Evolutionary conservation across 176 grass and related monocot species (phyloP), one percentile per base, ranked within the genome.

Genomic region (Dendrocalamus sinicus): DNA sequence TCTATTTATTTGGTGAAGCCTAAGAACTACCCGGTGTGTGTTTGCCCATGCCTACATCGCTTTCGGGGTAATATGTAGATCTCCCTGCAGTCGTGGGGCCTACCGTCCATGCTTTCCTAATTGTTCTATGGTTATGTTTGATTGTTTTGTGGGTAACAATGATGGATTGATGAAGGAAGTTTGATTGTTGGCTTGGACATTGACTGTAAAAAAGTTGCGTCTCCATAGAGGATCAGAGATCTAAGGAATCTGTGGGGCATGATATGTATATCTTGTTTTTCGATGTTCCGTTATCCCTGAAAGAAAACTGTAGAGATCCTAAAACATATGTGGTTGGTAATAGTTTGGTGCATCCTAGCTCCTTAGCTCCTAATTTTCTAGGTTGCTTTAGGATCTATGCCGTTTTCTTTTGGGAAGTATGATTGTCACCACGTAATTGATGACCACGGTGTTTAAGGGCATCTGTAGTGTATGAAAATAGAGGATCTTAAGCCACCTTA

Each of bases 1-100:
- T n/a, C n/a, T n/a, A 24, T 41, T 72, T 45, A 26, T 30, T 59
- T 71, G 13, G n/a, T 40, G 22, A 3, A 32, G 26, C 8, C 41
- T 30, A 12, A 6, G 14, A 63, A 78, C 26, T 76, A n/a, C 12
- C n/a, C 9, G 19, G 28, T 2, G 37, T 8, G 45, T 67, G 20
- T 20, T 40, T 30, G 59, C 23, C 11, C n/a, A 73, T 37, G 70
- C 41, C 32, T 58, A 41, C 37, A 19, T 78, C 4, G 28, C 74
- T 64, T 78, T 79, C 44, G 8, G n/a, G 8, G 12, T 50, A 63
- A 26, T n/a, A 45, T 35, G 61, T 35, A 68, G 39, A 83, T 83
- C 58, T 83, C 58, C 39, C 45, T 23, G 47, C 5, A 58, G 26
- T 58, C 12, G 7, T 32, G 37, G 72, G 30, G 2, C 43, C 73